Conservation (phyloP, 2,329 filamentous ascomycete genomes). For the Helotiales sp. region DNA sequence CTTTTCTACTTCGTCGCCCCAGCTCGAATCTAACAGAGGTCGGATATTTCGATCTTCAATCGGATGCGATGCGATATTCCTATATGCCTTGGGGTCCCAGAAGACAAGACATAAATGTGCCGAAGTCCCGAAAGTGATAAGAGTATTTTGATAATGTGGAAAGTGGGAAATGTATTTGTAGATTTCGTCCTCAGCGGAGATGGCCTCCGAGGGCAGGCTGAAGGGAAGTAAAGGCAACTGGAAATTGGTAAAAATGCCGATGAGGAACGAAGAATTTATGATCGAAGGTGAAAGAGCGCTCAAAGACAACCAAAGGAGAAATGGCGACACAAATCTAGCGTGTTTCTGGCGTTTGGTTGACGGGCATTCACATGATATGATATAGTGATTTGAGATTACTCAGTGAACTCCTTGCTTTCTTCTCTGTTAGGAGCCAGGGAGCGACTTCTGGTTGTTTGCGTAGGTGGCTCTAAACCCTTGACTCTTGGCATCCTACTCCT, state of each 20-base stretch:
- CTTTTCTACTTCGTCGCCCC: not conserved
- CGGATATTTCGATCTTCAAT: not conserved
- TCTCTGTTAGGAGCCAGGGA: too few species aligned
- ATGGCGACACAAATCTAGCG: too few species aligned
- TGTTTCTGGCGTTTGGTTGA: not conserved
- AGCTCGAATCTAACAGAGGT: not conserved
- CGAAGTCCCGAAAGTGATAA: not conserved
- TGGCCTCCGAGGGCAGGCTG: not conserved
- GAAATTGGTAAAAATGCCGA: too few species aligned
- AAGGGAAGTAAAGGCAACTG: slow-evolving; percentile 20
- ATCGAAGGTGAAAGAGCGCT: too few species aligned
- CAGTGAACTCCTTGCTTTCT: too few species aligned
- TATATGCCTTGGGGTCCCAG: not conserved
- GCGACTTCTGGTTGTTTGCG: too few species aligned
- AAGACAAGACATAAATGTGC: not conserved
- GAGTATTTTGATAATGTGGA: not conserved
- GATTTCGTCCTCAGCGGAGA: not conserved
- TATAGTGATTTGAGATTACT: too few species aligned
- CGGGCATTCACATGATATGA: not conserved
- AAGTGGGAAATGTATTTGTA: not conserved
- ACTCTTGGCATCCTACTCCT: too few species aligned
- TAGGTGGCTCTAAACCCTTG: too few species aligned
- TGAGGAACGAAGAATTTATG: too few species aligned
- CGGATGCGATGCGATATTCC: too few species aligned
- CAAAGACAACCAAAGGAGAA: too few species aligned